phyloP scores from a whole-genome alignment of 371 early-diverging fungal genomes.

The Mortierella sp. region DNA sequence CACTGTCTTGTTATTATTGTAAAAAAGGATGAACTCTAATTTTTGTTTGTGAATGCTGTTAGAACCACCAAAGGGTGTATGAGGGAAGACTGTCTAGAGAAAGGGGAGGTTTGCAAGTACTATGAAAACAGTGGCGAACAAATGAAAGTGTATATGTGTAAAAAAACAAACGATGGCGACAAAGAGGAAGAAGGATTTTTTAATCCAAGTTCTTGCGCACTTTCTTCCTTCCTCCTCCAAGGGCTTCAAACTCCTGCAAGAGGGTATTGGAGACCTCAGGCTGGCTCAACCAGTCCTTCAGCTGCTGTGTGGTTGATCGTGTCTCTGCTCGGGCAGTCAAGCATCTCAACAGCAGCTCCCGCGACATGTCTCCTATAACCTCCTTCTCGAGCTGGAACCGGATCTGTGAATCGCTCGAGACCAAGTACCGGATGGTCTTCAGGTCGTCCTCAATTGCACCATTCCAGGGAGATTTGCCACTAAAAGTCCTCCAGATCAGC shows the following conservation, averaged over 20 bases:
- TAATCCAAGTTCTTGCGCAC: slow-evolving; percentile 45
- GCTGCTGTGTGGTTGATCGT: slow-evolving; percentile 58
- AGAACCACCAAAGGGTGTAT: background rate
- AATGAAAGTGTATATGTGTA: background rate
- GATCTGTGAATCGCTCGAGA: slow-evolving; percentile 64
- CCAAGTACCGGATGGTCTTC: slow-evolving; percentile 67
- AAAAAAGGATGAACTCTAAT: background rate
- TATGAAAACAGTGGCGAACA: background rate
- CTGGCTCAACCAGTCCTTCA: slow-evolving; percentile 62
- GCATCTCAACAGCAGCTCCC: slow-evolving; percentile 61
- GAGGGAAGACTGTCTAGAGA: background rate
- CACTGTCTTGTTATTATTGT: background rate
- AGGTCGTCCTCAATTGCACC: slow-evolving; percentile 73
- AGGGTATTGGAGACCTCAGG: slow-evolving; percentile 26
- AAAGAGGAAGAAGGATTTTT: background rate
- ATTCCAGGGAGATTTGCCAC: slow-evolving; percentile 75
- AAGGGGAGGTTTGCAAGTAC: background rate
- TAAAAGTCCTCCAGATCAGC: slow-evolving; percentile 74
- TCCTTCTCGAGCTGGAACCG: slow-evolving; percentile 64
- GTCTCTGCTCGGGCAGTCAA: slow-evolving; percentile 63
- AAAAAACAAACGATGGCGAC: background rate
- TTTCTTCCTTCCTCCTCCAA: slow-evolving; percentile 54
- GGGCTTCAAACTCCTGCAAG: slow-evolving; percentile 47
- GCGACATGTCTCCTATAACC: slow-evolving; percentile 63
- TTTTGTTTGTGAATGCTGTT: background rate